Evolutionary conservation across 2,329 filamentous ascomycete species (phyloP), one percentile per base, ranked within the genome.

Genomic region (Ascochyta pisi): DNA sequence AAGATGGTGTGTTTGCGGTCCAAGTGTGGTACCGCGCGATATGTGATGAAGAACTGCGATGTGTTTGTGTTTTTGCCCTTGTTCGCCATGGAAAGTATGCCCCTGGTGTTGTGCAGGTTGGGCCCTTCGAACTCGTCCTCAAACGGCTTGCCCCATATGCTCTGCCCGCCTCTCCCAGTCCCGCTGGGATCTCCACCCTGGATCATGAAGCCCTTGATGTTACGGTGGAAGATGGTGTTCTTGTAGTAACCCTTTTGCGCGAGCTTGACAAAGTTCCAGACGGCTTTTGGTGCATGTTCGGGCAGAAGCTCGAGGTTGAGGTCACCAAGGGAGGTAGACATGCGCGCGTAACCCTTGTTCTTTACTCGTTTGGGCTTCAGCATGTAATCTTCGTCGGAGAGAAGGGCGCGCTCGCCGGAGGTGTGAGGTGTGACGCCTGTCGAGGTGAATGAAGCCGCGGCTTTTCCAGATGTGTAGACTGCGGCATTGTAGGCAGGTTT

Each of bases 61-160:
- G 91, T 95, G 77, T 99, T 99, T 22, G 94, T 98, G 71, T 97
- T 94, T 72, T 97, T 97, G 55, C 95, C 95, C 74, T 99, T 99
- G 77, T 99, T 99, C 37, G 95, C 95, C 95, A 99, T 99, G 64
- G 89, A 92, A 24, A 96, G 72, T 0, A 93, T 85, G 12, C 95
- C 95, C 26, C 93, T 83, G 0, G 83, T 79, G 69, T 92, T 89
- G 68, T 99, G 95, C n/a, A 88, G 89, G 37, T 92, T 77, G 0
- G 94, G 92, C 0, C 93, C 92, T 15, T 97, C 92, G 60, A 98
- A 89, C 73, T 99, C 95, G 74, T 99, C 95, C 49, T 89, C 83
- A 69, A 99, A 99, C 58, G 92, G 91, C 77, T 96, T 96, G 55
- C 91, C 91, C 95, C 95, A 99, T 57, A 96, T 87, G 68, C 90